Base-by-base conservation (phyloP, 2,329 filamentous ascomycete species). In the Sporothrix pallida region DNA sequence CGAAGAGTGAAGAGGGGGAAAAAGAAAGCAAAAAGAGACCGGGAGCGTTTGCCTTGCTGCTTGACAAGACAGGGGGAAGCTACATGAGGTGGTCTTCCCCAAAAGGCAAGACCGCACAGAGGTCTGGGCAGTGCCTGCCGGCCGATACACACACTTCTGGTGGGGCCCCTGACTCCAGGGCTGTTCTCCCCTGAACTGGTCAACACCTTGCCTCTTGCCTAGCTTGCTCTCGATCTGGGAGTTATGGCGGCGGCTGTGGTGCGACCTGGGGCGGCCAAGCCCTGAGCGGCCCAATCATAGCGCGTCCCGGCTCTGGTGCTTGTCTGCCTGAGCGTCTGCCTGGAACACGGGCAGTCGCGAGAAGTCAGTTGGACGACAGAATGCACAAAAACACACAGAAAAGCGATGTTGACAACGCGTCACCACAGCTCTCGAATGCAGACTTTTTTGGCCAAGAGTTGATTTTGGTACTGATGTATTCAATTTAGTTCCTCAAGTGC, bases 291-390 rank as follows among this genome's bases (percentile, higher is more conserved):
- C 69, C 69, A 60, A 71, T 60, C 37, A 62, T 26, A 62, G 54
- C 69, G 69, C 20, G 54, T 15, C 44, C 52, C n/a, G 23, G 50
- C 52, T 15, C 60, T 70, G 52, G 4, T 26, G 10, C 48, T 31
- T 31, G 68, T 58, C 37, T 70, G 68, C 68, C 68, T 52, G 31
- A 58, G 67, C 17, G 23, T 42, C 50, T 56, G 67, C 67, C 68
- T 58, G 17, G 65, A 52, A n/a, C 23, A 37, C 23, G 42, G 26
- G 2, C 13, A 70, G 50, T 31, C 48, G 48, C 52, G 17, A 23
- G 15, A 44, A 70, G 12, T 15, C 56, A 6, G 54, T 58, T 60
- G 56, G 56, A 37, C 26, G 13, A n/a, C 56, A 37, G 37, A 26
- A 60, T 60, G 26, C 37, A 26, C 23, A 26, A 26, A 26, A 26